A percentile compares a stretch with the other conserved stretches of the same genome.
Evolutionary conservation across 805 yeast species (phyloP).

Genomic region (Candida dendrica): DNA sequence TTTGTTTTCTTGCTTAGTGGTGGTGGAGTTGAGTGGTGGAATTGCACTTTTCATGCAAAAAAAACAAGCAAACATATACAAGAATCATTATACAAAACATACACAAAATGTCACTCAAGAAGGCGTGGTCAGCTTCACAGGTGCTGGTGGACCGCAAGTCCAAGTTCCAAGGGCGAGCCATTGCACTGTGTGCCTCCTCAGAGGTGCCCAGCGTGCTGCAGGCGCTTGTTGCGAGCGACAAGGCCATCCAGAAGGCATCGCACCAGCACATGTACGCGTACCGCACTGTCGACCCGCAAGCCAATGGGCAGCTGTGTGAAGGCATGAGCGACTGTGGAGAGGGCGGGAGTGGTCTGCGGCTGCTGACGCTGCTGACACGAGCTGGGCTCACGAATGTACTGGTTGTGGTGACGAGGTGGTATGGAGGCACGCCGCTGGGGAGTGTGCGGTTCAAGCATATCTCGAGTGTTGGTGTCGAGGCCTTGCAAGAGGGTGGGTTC

Average conservation of each 20-base stretch:
- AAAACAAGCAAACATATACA: no score
- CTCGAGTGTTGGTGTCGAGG: slow-evolving; percentile 45
- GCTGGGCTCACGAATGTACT: slow-evolving; percentile 44
- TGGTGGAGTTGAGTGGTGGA: no score
- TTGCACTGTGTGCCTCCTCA: slow-evolving; percentile 27
- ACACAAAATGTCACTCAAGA: background rate
- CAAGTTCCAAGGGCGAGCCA: slow-evolving; percentile 58
- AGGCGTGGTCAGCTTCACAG: slow-evolving; percentile 34
- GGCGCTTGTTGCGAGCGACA: slow-evolving; percentile 36
- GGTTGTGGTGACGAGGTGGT: slow-evolving; percentile 74
- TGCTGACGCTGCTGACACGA: slow-evolving; percentile 47
- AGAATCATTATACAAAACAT: no score
- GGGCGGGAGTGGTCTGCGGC: slow-evolving; percentile 59
- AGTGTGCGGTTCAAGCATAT: slow-evolving; percentile 66
- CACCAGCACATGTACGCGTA: slow-evolving; percentile 76
- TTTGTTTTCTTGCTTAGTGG: no score
- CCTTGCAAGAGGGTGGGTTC: slow-evolving; percentile 34
- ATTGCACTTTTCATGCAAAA: no score
- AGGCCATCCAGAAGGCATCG: slow-evolving; percentile 46
- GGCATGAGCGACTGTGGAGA: slow-evolving; percentile 71
- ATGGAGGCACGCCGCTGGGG: slow-evolving; percentile 73
- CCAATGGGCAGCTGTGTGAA: slow-evolving; percentile 19
- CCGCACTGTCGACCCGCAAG: slow-evolving; percentile 33
- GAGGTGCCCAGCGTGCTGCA: slow-evolving; percentile 33
- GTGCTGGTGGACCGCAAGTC: slow-evolving; percentile 47